Conservation (phyloP, 192 early-diverging fungal species). For the Coemansia sp. region DNA sequence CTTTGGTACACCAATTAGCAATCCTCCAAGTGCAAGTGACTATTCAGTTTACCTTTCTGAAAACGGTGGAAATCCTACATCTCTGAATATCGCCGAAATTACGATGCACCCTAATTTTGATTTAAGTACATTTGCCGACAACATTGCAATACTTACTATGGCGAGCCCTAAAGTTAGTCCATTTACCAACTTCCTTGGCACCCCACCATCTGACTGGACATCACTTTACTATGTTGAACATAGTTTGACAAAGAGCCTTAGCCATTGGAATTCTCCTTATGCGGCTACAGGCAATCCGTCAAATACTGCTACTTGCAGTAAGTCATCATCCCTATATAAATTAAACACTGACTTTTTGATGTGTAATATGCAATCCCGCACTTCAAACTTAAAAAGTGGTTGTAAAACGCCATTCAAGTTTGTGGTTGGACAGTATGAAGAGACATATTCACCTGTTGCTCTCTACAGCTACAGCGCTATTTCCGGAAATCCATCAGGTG, state of each 20-base stretch:
- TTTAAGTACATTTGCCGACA: constrained; percentile 28
- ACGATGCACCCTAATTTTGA: constrained; percentile 10
- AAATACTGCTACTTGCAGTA: not conserved
- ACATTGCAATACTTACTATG: constrained; percentile 23
- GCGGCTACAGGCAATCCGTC: too few species aligned
- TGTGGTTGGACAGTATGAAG: not conserved
- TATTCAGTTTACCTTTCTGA: not conserved
- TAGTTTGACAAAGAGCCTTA: not conserved
- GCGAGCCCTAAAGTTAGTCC: not conserved
- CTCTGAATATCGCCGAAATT: not conserved
- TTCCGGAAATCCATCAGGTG: not conserved
- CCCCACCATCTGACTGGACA: constrained; percentile 17
- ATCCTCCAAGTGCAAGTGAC: not conserved
- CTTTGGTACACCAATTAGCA: not conserved
- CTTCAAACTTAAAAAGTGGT: not conserved
- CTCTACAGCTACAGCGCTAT: constrained; percentile 31
- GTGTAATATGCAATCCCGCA: constrained; percentile 14
- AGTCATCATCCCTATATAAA: not conserved
- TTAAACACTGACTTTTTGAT: not conserved
- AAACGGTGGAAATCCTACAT: not conserved
- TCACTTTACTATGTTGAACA: constrained; percentile 14
- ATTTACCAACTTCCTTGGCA: not conserved
- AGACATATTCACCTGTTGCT: not conserved
- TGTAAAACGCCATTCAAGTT: constrained; percentile 22
- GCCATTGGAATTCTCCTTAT: not conserved